These are phyloP conservation scores for Santalum album DNA, from an alignment of 164 flowering plant species.

Conservation along the genomic window DNA sequence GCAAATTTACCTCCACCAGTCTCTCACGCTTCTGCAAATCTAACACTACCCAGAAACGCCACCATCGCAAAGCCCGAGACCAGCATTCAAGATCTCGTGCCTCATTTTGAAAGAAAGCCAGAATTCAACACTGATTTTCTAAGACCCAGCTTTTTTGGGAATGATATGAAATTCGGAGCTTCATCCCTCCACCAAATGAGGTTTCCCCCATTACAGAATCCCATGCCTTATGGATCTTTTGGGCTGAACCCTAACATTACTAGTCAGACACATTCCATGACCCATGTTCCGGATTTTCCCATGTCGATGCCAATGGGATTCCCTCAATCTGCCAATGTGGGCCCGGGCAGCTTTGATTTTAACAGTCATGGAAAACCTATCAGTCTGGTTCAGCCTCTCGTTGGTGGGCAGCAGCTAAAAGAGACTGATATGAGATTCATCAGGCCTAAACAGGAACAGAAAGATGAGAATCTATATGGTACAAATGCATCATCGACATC, in stretches of 20 bases:
- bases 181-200: slow-evolving; percentile 44
- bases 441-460: slow-evolving; percentile 56
- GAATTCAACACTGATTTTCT: slow-evolving; percentile 24
- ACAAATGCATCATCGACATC: slow-evolving; percentile 23
- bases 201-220: slow-evolving; percentile 36
- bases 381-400: slow-evolving; percentile 22
- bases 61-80: slow-evolving; percentile 38
- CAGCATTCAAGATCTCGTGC: slow-evolving; percentile 33
- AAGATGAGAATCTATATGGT: slow-evolving; percentile 40
- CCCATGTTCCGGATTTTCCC: slow-evolving; percentile 33
- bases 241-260: slow-evolving; percentile 21
- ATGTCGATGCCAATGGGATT: slow-evolving; percentile 29
- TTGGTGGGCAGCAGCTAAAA: slow-evolving; percentile 29
- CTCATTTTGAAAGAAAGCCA: slow-evolving; percentile 40
- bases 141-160: slow-evolving; percentile 29
- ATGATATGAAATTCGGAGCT: slow-evolving; percentile 36
- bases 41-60: slow-evolving; percentile 25
- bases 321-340: slow-evolving; percentile 23
- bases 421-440: slow-evolving; percentile 32
- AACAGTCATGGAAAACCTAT: slow-evolving; percentile 16
- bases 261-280: slow-evolving; percentile 16
- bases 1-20: slow-evolving; percentile 15
- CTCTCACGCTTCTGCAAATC: slow-evolving; percentile 19
- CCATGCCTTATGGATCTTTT: slow-evolving; percentile 30
- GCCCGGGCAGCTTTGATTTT: slow-evolving; percentile 21